These are phyloP conservation scores for Mycena metata DNA, from an alignment of 768 basidiomycete genomes.

Conservation along the genomic window DNA sequence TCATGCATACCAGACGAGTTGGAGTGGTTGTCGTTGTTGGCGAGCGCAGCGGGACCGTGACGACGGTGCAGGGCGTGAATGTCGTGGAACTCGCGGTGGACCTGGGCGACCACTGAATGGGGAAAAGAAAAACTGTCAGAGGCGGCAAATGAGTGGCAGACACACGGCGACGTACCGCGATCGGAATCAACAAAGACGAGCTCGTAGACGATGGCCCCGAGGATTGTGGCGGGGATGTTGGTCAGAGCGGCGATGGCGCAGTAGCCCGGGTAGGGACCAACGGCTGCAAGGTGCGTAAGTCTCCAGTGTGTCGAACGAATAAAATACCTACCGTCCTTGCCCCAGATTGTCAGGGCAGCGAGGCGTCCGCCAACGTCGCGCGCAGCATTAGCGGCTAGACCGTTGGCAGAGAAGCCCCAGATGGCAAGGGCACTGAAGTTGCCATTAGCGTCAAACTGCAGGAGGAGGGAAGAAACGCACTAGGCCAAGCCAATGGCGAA, in stretches of 20 bases:
- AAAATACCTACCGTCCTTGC: slow-evolving; percentile 51
- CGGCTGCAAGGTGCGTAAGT: slow-evolving; percentile 50
- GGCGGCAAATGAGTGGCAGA: background rate
- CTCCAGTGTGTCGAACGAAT: background rate
- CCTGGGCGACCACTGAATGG: slow-evolving; percentile 29
- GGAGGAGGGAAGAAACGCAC: slow-evolving; percentile 51
- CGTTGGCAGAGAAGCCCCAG: slow-evolving; percentile 71
- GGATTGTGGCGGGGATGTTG: slow-evolving; percentile 74
- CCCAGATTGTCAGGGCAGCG: slow-evolving; percentile 74
- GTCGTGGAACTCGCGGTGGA: slow-evolving; percentile 34
- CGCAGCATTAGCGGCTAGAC: slow-evolving; percentile 73
- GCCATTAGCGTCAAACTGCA: background rate
- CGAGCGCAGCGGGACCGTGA: slow-evolving; percentile 16
- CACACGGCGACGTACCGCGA: slow-evolving; percentile 57
- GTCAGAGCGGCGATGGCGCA: slow-evolving; percentile 74
- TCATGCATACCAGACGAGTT: background rate
- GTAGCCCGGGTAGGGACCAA: slow-evolving; percentile 54
- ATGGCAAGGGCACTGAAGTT: slow-evolving; percentile 63
- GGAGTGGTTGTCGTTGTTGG: slow-evolving; percentile 9
- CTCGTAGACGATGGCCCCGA: slow-evolving; percentile 69
- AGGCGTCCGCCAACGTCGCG: slow-evolving; percentile 78
- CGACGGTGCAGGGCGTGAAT: slow-evolving; percentile 36
- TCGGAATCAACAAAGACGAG: slow-evolving; percentile 70
- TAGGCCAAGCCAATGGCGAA: slow-evolving; percentile 71
- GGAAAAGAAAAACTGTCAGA: background rate